Conservation (phyloP, 495 filamentous ascomycete genomes). For the Collariella sp. region DNA sequence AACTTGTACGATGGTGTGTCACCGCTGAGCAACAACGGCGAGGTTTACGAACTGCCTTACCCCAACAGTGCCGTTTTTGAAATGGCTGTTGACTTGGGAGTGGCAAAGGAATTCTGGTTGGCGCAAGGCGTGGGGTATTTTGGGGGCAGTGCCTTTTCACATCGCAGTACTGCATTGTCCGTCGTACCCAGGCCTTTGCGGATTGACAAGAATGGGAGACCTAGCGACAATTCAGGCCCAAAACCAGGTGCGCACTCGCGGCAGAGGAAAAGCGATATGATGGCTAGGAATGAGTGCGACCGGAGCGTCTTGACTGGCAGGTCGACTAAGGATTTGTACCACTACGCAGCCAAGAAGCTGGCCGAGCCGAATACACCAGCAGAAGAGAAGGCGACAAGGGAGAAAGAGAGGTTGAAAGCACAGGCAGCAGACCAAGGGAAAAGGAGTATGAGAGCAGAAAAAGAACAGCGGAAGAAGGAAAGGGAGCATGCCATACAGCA, state of each 20-base stretch:
- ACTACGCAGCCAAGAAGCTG: background rate
- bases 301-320: background rate
- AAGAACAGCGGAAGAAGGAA: background rate
- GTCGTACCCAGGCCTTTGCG: background rate
- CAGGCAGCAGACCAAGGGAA: too few species aligned
- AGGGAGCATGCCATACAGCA: background rate
- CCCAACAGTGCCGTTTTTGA: background rate
- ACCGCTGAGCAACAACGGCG: conserved; percentile 15
- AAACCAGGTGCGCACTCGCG: background rate
- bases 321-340: background rate
- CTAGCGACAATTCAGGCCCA: background rate
- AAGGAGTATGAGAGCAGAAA: background rate
- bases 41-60: conserved; percentile 7
- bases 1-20: conserved; percentile 9
- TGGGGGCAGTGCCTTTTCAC: background rate
- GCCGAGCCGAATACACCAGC: too few species aligned
- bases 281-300: background rate
- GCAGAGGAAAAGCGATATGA: too few species aligned
- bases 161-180: background rate
- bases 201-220: background rate
- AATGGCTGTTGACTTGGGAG: background rate
- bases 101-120: background rate
- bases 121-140: background rate
- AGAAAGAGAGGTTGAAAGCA: too few species aligned
- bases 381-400: too few species aligned